Percentiles rank a stretch among this genome's conserved stretches.
Evolutionary conservation across 345 rosid genomes (phyloP).

Genomic region (Euphorbia peplus): DNA sequence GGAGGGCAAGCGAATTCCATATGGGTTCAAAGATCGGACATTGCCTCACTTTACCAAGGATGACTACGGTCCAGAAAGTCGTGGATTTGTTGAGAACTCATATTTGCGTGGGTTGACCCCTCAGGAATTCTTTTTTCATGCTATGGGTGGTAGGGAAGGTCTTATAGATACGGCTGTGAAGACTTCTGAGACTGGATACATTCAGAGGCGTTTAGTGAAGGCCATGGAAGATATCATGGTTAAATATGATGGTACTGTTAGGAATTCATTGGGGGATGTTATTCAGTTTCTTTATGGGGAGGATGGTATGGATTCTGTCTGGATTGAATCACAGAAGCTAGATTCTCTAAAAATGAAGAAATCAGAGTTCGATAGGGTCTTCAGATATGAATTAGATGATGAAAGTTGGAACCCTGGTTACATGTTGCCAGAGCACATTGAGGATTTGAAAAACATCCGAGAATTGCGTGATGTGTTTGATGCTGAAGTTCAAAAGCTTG

Average conservation of each 20-base stretch:
- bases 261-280: slow-evolving; percentile 95
- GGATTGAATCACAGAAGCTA: slow-evolving; percentile 93
- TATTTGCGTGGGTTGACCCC: slow-evolving; percentile 98
- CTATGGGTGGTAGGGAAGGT: slow-evolving; percentile 99
- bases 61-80: slow-evolving; percentile 97
- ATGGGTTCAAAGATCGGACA: slow-evolving; percentile 84
- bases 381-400: slow-evolving; percentile 82
- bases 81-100: slow-evolving; percentile 98
- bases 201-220: slow-evolving; percentile 95
- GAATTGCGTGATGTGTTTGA: slow-evolving; percentile 91
- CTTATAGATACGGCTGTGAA: slow-evolving; percentile 98
- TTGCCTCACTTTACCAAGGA: slow-evolving; percentile 97
- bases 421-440: slow-evolving; percentile 75
- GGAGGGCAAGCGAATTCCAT: slow-evolving; percentile 97
- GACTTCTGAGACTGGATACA: slow-evolving; percentile 98
- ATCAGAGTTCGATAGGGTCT: slow-evolving; percentile 66
- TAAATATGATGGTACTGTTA: slow-evolving; percentile 94
- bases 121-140: slow-evolving; percentile 98
- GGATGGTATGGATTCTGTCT: slow-evolving; percentile 98
- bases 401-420: slow-evolving; percentile 84
- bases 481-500: slow-evolving; percentile 91
- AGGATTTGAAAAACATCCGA: slow-evolving; percentile 81
- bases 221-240: slow-evolving; percentile 99
- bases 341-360: slow-evolving; percentile 93
- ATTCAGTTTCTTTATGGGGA: slow-evolving; percentile 98